Evolutionary conservation across 148 eudicot species (phyloP).

Genomic region (Silene uniflora): DNA sequence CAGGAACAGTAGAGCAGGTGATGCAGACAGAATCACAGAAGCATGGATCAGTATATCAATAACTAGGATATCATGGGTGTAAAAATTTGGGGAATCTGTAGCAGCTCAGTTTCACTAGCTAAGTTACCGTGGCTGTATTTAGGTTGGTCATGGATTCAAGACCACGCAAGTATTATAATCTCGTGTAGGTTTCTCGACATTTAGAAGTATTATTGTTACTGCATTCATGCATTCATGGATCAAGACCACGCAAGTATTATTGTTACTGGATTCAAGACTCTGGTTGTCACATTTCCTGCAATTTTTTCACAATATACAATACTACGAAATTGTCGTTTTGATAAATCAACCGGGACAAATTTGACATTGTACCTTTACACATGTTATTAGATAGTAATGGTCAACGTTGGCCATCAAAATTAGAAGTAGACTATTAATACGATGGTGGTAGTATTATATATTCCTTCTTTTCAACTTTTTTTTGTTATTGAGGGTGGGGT

Average conservation of each 20-base stretch:
- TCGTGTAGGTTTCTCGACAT: neutral
- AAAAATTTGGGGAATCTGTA: slow-evolving; percentile 26
- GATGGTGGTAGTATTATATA: neutral
- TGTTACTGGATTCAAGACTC: neutral
- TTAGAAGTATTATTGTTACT: neutral
- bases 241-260: too few relatives aligned
- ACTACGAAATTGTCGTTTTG: too few relatives aligned
- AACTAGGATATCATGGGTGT: slow-evolving; percentile 34
- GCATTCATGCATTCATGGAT: neutral
- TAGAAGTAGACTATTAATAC: neutral
- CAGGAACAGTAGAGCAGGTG: slow-evolving; percentile 26
- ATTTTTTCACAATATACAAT: neutral
- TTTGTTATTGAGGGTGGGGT: neutral
- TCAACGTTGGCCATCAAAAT: too few relatives aligned
- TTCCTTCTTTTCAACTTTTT: neutral
- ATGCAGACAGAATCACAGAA: slow-evolving; percentile 8
- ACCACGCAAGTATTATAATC: neutral
- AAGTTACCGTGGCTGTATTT: slow-evolving; percentile 7
- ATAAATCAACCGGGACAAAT: too few relatives aligned
- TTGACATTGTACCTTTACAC: too few relatives aligned
- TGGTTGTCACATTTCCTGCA: neutral
- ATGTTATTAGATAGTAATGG: too few relatives aligned
- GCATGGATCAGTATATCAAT: slow-evolving; percentile 12
- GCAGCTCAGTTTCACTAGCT: slow-evolving; percentile 12
- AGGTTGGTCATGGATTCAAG: slow-evolving; percentile 3